Conservation (phyloP, 805 yeast species). For the Metschnikowia koreensis region DNA sequence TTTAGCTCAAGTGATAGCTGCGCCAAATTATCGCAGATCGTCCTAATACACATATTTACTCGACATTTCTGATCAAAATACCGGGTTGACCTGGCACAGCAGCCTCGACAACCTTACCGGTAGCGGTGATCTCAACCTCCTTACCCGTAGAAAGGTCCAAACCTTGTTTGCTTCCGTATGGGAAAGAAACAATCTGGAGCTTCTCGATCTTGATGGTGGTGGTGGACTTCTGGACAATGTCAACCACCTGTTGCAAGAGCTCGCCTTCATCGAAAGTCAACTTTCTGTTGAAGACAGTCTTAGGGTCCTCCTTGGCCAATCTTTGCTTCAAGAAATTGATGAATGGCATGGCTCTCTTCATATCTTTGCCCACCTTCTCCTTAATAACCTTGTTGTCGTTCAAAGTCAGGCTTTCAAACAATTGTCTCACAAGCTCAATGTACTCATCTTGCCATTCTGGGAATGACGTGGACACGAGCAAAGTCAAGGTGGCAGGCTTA, state of each 20-base stretch:
- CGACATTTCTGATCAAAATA: constrained; percentile 64
- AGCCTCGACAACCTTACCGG: constrained; percentile 69
- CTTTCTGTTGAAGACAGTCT: constrained; percentile 84
- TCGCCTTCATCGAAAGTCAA: constrained; percentile 77
- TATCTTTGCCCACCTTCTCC: constrained; percentile 75
- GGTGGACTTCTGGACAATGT: constrained; percentile 62
- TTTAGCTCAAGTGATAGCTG: not conserved
- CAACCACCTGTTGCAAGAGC: constrained; percentile 54
- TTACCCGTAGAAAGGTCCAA: constrained; percentile 66
- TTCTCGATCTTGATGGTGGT: constrained; percentile 52
- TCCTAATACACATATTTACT: constrained; percentile 2
- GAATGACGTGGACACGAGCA: constrained; percentile 76
- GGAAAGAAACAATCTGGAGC: constrained; percentile 60
- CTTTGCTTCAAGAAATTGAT: constrained; percentile 83
- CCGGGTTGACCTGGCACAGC: constrained; percentile 97
- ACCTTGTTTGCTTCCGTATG: constrained; percentile 63
- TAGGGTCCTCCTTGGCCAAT: constrained; percentile 65
- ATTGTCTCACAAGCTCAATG: constrained; percentile 68
- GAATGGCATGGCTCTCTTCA: constrained; percentile 98
- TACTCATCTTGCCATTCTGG: constrained; percentile 66
- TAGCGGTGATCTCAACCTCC: constrained; percentile 60
- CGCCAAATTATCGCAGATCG: not conserved
- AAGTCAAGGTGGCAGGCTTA: constrained; percentile 68
- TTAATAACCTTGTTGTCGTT: constrained; percentile 64
- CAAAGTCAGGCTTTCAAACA: constrained; percentile 62